Evolutionary conservation across 176 grass and related monocot genomes (phyloP).

Genomic region (Carex kokanica): DNA sequence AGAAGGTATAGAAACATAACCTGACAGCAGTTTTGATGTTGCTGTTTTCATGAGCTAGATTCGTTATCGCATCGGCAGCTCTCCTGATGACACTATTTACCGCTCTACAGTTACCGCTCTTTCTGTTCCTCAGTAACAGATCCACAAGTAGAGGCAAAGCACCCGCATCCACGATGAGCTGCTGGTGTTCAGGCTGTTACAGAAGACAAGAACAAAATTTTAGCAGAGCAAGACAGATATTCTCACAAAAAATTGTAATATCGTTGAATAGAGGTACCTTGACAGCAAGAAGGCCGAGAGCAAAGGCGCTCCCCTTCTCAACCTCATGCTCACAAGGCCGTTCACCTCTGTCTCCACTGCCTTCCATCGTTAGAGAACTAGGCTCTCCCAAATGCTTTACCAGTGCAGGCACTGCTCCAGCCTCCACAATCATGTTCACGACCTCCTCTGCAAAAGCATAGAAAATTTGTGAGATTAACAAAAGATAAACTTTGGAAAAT

Average conservation of each 20-base stretch:
- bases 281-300: conserved; percentile 92
- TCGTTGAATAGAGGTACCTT: conserved; percentile 48
- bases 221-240: neutral
- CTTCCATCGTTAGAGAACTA: conserved; percentile 12
- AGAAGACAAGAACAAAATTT: conserved; percentile 4
- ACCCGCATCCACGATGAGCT: conserved; percentile 97
- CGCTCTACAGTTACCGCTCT: conserved; percentile 49
- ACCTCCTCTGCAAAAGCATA: conserved; percentile 65
- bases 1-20: conserved; percentile 36
- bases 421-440: conserved; percentile 90
- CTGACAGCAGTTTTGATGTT: conserved; percentile 96
- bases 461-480: neutral
- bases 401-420: conserved; percentile 72
- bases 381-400: conserved; percentile 79
- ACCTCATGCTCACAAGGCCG: conserved; percentile 89
- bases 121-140: conserved; percentile 80
- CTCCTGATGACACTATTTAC: conserved; percentile 92
- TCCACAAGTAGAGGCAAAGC: conserved; percentile 82
- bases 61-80: conserved; percentile 99
- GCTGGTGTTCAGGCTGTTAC: conserved; percentile 96
- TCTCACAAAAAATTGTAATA: neutral
- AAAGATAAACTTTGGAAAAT: conserved; percentile 45
- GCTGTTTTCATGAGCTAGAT: conserved; percentile 99
- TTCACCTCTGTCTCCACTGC: conserved; percentile 43
- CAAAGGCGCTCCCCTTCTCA: conserved; percentile 94